Evolutionary conservation across 2,329 filamentous ascomycete genomes (phyloP).

Genomic region (Aspergillus phoenicis): DNA sequence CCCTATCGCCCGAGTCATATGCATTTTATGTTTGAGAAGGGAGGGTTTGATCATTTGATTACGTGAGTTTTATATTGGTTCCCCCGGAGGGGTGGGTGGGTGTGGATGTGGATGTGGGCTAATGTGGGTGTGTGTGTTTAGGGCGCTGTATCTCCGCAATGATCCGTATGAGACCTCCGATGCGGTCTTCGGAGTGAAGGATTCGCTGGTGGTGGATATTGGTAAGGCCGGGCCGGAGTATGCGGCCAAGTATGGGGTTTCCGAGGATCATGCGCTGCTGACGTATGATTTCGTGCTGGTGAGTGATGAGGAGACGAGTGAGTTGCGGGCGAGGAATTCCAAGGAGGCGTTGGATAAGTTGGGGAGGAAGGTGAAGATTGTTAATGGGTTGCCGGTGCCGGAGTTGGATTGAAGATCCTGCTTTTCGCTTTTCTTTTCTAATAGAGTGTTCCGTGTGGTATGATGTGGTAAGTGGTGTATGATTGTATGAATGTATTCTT

Average conservation of each 20-base stretch:
- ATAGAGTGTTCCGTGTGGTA: too few species aligned
- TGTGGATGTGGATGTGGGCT: neutral
- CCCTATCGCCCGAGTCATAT: conserved; percentile 76
- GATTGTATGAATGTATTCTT: neutral
- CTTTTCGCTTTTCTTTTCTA: too few species aligned
- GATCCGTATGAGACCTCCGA: conserved; percentile 83
- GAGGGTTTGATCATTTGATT: conserved; percentile 76
- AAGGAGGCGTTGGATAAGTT: conserved; percentile 67
- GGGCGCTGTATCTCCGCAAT: conserved; percentile 73
- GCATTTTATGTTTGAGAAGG: conserved; percentile 87
- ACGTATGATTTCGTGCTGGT: conserved; percentile 79
- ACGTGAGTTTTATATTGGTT: conserved; percentile 61
- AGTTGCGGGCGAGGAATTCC: conserved; percentile 67
- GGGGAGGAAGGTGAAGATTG: conserved; percentile 70
- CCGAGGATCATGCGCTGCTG: conserved; percentile 65
- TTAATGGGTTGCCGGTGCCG: conserved; percentile 75
- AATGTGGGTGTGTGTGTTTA: conserved; percentile 34
- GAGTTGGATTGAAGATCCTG: conserved; percentile 56
- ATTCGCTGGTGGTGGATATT: conserved; percentile 72
- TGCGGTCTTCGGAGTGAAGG: conserved; percentile 84
- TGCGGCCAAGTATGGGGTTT: conserved; percentile 64
- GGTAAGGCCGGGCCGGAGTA: conserved; percentile 55
- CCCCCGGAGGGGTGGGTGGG: neutral
- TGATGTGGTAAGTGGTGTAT: too few species aligned
- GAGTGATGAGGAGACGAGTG: conserved; percentile 67